These are phyloP conservation scores for Eucalyptus tenuipes DNA, from an alignment of 345 rosid species.

Conservation along the genomic window DNA sequence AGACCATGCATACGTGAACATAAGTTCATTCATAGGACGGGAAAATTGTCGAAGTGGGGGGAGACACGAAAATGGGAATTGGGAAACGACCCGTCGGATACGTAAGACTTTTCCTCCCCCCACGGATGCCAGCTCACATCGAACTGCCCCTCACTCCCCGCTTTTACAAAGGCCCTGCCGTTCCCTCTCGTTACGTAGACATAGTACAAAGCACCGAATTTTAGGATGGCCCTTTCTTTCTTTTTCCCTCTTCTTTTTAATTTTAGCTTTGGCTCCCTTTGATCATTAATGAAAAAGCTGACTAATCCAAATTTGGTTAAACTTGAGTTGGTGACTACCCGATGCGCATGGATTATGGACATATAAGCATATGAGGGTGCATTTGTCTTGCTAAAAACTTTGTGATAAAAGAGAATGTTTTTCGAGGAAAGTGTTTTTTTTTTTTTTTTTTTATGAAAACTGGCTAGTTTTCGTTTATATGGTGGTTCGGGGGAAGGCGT, in stretches of 20 bases:
- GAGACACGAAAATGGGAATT: background rate
- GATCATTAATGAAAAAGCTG: background rate
- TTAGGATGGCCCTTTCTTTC: background rate
- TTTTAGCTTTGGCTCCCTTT: background rate
- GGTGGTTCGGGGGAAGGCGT: background rate
- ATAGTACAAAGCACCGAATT: background rate
- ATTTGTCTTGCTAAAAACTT: too few relatives aligned
- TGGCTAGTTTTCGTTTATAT: too few relatives aligned
- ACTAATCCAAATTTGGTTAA: background rate
- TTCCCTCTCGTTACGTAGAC: background rate
- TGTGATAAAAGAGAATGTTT: too few relatives aligned
- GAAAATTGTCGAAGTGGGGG: background rate
- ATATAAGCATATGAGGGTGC: too few relatives aligned
- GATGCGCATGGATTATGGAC: background rate
- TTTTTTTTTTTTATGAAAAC: too few relatives aligned
- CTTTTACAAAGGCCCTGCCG: background rate
- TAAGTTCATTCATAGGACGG: background rate
- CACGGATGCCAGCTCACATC: background rate
- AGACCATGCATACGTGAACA: background rate
- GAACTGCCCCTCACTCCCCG: background rate
- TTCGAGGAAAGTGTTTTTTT: too few relatives aligned
- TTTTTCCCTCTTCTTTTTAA: background rate
- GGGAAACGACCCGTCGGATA: background rate
- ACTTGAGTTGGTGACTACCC: background rate
- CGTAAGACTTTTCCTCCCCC: background rate